phyloP scores from a whole-genome alignment of 345 rosid genomes.

The Psidium friedrichsthalianum region DNA sequence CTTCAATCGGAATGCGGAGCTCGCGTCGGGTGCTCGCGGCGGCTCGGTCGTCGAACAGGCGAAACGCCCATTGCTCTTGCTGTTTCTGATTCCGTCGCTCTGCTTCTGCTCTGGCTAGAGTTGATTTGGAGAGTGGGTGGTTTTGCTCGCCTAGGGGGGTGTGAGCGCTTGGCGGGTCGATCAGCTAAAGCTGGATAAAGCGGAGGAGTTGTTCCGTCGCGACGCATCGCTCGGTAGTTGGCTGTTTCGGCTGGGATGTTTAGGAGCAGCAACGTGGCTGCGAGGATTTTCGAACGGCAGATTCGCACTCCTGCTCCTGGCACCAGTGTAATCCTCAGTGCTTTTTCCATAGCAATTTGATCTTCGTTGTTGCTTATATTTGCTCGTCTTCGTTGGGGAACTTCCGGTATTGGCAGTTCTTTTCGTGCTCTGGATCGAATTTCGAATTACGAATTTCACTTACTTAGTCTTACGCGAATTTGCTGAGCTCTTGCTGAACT shows the following conservation, averaged over 20 bases:
- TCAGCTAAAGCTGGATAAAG: not conserved
- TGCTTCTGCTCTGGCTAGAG: not conserved
- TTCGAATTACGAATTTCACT: not conserved
- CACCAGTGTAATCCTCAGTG: conserved; percentile 35
- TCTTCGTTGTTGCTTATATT: not conserved
- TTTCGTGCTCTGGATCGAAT: not conserved
- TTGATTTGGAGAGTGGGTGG: not conserved
- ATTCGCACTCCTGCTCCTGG: conserved; percentile 59
- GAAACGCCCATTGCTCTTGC: not conserved
- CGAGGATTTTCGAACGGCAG: conserved; percentile 87
- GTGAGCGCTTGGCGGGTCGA: not conserved
- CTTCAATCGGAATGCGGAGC: not conserved
- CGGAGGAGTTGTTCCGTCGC: not conserved
- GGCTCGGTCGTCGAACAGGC: not conserved
- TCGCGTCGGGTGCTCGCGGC: not conserved
- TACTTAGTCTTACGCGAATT: not conserved
- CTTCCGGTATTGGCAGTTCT: not conserved
- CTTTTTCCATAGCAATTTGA: not conserved
- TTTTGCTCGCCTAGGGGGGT: not conserved
- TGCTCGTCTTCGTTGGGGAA: not conserved
- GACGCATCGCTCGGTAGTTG: not conserved
- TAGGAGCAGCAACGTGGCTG: conserved; percentile 51
- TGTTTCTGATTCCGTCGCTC: not conserved
- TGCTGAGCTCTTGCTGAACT: not conserved
- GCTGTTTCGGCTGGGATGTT: conserved; percentile 26